Percentiles rank a stretch among this genome's conserved stretches.
Evolutionary conservation across 2,329 filamentous ascomycete genomes (phyloP).

Genomic region (Botrytis aclada): DNA sequence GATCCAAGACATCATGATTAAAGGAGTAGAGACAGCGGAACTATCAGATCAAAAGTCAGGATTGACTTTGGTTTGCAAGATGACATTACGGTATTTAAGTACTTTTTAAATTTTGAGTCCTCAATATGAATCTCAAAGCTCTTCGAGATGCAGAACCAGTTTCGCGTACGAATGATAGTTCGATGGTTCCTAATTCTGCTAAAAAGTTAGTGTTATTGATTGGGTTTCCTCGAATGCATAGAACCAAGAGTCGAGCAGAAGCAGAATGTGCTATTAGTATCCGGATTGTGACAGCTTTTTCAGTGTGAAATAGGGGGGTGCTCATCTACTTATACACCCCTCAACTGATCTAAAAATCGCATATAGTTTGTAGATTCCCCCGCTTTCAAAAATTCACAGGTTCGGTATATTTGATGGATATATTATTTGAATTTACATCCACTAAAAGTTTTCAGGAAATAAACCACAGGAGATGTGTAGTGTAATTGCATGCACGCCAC

Average conservation of each 20-base stretch:
- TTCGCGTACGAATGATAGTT: background rate
- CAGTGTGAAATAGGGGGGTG: background rate
- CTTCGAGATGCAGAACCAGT: background rate
- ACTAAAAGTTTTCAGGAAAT: background rate
- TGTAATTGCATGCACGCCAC: background rate
- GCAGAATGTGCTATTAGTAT: background rate
- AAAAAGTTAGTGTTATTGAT: background rate
- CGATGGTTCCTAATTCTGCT: background rate
- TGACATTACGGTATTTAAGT: background rate
- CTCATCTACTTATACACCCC: background rate
- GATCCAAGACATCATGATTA: background rate
- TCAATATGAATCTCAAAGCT: background rate
- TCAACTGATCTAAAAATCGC: background rate
- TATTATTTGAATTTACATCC: background rate
- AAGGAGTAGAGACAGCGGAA: background rate
- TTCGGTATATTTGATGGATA: background rate
- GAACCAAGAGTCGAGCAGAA: background rate
- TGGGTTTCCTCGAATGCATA: background rate
- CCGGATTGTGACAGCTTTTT: rapidly evolving
- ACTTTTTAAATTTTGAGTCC: background rate
- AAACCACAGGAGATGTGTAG: rapidly evolving
- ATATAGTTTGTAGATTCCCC: background rate
- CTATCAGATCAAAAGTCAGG: background rate
- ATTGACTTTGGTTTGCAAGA: background rate
- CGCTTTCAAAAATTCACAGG: background rate